phyloP scores from a whole-genome alignment of 2,329 filamentous ascomycete species.

The Annulohypoxylon truncatum region DNA sequence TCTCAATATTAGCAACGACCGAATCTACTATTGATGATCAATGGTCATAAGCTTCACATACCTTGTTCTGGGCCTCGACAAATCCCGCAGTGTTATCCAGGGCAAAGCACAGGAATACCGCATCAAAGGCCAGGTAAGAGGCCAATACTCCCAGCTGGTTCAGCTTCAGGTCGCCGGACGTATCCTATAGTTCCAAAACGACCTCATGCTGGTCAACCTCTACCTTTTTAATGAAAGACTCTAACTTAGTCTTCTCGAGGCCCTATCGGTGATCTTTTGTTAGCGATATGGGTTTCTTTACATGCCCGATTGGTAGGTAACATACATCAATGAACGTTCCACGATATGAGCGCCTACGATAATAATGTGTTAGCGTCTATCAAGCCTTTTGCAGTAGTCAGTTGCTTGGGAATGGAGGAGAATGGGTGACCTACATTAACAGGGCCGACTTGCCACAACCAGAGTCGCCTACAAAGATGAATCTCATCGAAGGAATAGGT shows the following conservation, averaged over 20 bases:
- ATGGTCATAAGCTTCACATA: slow-evolving; percentile 31
- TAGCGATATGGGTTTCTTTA: not conserved
- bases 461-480: slow-evolving; percentile 49
- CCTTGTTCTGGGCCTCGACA: slow-evolving; percentile 44
- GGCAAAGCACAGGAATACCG: slow-evolving; percentile 54
- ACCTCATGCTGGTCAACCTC: slow-evolving; percentile 41
- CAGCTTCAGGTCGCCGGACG: slow-evolving; percentile 42
- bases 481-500: slow-evolving; percentile 41
- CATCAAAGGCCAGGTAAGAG: slow-evolving; percentile 51
- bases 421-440: slow-evolving; percentile 41
- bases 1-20: slow-evolving; percentile 25
- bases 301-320: not conserved
- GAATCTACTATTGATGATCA: not conserved
- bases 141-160: slow-evolving; percentile 47
- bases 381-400: not conserved
- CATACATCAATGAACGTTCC: slow-evolving; percentile 43
- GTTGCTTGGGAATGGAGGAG: not conserved
- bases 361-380: slow-evolving; percentile 6
- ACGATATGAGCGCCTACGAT: slow-evolving; percentile 46
- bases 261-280: slow-evolving; percentile 17
- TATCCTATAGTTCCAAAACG: slow-evolving; percentile 51
- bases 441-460: slow-evolving; percentile 49
- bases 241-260: slow-evolving; percentile 45
- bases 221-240: slow-evolving; percentile 46
- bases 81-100: slow-evolving; percentile 49